These are phyloP conservation scores for Singerocomus rubriflavus DNA, from an alignment of 1,284 basidiomycete genomes.

Conservation along the genomic window DNA sequence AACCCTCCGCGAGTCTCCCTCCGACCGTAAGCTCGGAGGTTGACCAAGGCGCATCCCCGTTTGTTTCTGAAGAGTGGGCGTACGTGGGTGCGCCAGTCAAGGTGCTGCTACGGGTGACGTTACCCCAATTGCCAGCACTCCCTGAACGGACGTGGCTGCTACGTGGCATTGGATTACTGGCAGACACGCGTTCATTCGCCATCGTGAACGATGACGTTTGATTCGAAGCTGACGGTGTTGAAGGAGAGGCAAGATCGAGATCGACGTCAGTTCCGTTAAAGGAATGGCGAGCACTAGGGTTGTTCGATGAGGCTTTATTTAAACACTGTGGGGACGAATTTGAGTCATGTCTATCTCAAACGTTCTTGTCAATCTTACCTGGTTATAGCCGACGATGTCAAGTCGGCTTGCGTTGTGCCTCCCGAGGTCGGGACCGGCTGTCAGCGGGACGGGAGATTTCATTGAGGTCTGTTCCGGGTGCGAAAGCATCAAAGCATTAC, in stretches of 20 bases:
- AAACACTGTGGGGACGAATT: constrained; percentile 39
- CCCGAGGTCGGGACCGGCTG: constrained; percentile 78
- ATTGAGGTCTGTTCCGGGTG: constrained; percentile 54
- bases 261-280: constrained; percentile 68
- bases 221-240: constrained; percentile 41
- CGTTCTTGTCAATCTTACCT: constrained; percentile 45
- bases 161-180: constrained; percentile 37
- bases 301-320: constrained; percentile 49
- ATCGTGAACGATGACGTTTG: constrained; percentile 45
- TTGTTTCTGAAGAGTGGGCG: constrained; percentile 53
- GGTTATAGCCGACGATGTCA: constrained; percentile 68
- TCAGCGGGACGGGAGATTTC: constrained; percentile 73
- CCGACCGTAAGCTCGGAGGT: constrained; percentile 58
- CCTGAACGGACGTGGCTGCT: constrained; percentile 70
- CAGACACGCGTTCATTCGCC: constrained; percentile 35
- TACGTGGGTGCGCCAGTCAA: constrained; percentile 49
- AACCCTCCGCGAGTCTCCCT: constrained; percentile 60
- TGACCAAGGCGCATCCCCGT: constrained; percentile 62
- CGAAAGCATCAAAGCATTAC: constrained; percentile 68
- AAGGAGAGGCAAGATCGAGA: constrained; percentile 51
- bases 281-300: constrained; percentile 62
- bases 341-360: constrained; percentile 10
- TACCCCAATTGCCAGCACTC: constrained; percentile 75
- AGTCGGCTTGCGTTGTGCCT: constrained; percentile 63
- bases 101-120: constrained; percentile 52